Percentiles rank a stretch among this genome's conserved stretches.
These are phyloP conservation scores for Lactifluus hygrophoroides DNA, from an alignment of 768 basidiomycete genomes.

Conservation along the genomic window DNA sequence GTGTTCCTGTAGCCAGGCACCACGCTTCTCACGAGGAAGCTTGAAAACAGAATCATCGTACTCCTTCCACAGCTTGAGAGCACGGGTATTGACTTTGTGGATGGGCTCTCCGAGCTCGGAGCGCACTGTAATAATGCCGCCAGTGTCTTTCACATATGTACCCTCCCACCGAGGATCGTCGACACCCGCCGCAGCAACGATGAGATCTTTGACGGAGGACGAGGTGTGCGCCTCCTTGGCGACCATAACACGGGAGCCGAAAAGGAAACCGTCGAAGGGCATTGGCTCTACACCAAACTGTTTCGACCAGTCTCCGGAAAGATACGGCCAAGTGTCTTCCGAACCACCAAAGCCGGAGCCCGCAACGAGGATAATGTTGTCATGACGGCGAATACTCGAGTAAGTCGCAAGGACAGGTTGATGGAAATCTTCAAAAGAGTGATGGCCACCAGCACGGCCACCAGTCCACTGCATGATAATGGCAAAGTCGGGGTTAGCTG, in stretches of 20 bases:
- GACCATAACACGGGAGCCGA: constrained; percentile 96
- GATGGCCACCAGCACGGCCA: constrained; percentile 96
- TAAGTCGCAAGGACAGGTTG: constrained; percentile 91
- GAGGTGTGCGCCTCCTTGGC: constrained; percentile 97
- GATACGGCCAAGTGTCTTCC: constrained; percentile 93
- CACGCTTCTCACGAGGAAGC: constrained; percentile 92
- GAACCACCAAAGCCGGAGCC: constrained; percentile 96
- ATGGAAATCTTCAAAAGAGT: constrained; percentile 98
- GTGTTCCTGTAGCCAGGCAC: constrained; percentile 77
- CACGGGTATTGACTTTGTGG: constrained; percentile 97
- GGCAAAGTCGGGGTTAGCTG: constrained; percentile 90
- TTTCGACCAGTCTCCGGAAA: constrained; percentile 92
- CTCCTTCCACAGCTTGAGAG: constrained; percentile 97
- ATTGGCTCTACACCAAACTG: constrained; percentile 82
- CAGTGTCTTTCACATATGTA: constrained; percentile 89
- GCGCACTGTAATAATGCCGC: constrained; percentile 92
- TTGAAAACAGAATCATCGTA: constrained; percentile 96
- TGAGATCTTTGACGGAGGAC: constrained; percentile 91
- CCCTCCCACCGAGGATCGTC: constrained; percentile 87
- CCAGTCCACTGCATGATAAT: constrained; percentile 99
- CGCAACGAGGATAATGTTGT: constrained; percentile 83
- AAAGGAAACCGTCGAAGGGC: constrained; percentile 98
- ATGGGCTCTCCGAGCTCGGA: constrained; percentile 99
- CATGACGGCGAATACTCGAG: constrained; percentile 76
- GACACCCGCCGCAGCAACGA: constrained; percentile 90